phyloP scores from a whole-genome alignment of 495 filamentous ascomycete genomes.

The Tricharina praecox region DNA sequence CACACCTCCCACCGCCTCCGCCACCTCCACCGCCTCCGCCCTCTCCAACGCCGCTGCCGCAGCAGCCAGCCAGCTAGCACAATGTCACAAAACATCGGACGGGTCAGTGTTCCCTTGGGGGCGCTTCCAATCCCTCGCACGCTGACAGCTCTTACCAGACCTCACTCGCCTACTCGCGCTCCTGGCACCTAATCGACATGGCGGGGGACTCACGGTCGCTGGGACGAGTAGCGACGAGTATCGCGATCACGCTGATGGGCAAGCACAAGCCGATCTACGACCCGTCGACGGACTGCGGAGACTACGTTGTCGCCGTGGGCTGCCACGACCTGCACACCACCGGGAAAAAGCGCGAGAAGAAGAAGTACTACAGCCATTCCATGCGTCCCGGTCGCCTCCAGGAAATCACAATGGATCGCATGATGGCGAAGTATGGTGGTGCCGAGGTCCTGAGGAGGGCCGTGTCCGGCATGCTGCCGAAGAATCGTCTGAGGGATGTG shows the following conservation, averaged over 20 bases:
- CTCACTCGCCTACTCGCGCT: slow-evolving; percentile 82
- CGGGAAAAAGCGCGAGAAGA: slow-evolving; percentile 80
- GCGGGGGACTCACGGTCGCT: slow-evolving; percentile 49
- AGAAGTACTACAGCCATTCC: slow-evolving; percentile 86
- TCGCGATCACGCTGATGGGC: slow-evolving; percentile 87
- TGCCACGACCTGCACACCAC: slow-evolving; percentile 77
- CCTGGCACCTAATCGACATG: slow-evolving; percentile 82
- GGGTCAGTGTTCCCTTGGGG: no score
- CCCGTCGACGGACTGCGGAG: slow-evolving; percentile 80
- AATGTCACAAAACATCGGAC: slow-evolving; percentile 55
- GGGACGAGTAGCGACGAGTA: slow-evolving; percentile 77
- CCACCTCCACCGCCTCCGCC: slow-evolving; percentile 6
- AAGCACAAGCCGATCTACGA: slow-evolving; percentile 99
- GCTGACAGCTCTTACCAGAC: slow-evolving; percentile 39
- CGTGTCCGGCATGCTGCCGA: slow-evolving; percentile 91
- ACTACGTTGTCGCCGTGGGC: slow-evolving; percentile 88
- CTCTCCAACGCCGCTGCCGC: not conserved
- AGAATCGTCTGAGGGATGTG: slow-evolving; percentile 79
- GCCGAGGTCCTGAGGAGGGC: slow-evolving; percentile 84
- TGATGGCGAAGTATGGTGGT: slow-evolving; percentile 88
- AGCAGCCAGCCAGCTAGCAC: no score
- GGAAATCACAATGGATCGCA: slow-evolving; percentile 79
- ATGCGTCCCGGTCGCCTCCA: slow-evolving; percentile 75
- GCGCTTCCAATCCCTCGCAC: no score
- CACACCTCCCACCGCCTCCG: no score